Conservation (phyloP, 352 stramenopile species). For the Peronospora tabacina region DNA sequence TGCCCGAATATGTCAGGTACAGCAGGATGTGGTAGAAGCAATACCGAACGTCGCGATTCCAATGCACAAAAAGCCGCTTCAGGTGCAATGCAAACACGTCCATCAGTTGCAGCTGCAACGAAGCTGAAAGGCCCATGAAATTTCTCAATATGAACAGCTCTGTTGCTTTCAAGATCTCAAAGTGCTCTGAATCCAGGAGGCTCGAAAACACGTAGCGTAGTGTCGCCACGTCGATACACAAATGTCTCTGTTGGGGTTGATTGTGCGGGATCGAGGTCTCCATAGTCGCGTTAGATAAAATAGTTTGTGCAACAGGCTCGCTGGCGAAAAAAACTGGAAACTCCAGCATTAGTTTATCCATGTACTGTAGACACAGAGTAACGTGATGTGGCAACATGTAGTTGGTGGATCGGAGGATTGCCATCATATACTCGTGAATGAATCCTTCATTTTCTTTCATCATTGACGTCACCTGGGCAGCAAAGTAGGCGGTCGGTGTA, state of each 20-base stretch:
- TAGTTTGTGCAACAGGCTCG: slow-evolving; percentile 18
- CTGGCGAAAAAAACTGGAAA: slow-evolving; percentile 60
- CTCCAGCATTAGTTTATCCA: slow-evolving; percentile 45
- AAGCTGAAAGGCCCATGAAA: slow-evolving; percentile 43
- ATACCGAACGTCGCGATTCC: slow-evolving; percentile 78
- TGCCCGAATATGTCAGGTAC: slow-evolving; percentile 73
- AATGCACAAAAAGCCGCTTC: slow-evolving; percentile 67
- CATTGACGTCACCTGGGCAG: slow-evolving; percentile 49
- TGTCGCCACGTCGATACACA: slow-evolving; percentile 29
- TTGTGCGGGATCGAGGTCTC: slow-evolving; percentile 13
- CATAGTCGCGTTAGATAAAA: slow-evolving; percentile 18
- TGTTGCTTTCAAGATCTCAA: slow-evolving; percentile 57
- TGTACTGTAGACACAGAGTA: slow-evolving; percentile 54
- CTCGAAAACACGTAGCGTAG: slow-evolving; percentile 48
- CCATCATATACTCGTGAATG: slow-evolving; percentile 54
- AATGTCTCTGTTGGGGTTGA: slow-evolving; percentile 9
- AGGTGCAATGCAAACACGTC: slow-evolving; percentile 45
- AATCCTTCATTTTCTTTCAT: slow-evolving; percentile 40
- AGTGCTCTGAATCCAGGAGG: slow-evolving; percentile 64
- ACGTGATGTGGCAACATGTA: slow-evolving; percentile 65
- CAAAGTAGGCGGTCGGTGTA: slow-evolving; percentile 37
- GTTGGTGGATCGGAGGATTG: slow-evolving; percentile 55
- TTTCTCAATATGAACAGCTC: slow-evolving; percentile 65
- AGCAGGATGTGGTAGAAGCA: slow-evolving; percentile 77
- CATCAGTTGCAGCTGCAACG: slow-evolving; percentile 46